These are phyloP conservation scores for Trifolium pratense DNA, from an alignment of 306 rosid species.

Conservation along the genomic window DNA sequence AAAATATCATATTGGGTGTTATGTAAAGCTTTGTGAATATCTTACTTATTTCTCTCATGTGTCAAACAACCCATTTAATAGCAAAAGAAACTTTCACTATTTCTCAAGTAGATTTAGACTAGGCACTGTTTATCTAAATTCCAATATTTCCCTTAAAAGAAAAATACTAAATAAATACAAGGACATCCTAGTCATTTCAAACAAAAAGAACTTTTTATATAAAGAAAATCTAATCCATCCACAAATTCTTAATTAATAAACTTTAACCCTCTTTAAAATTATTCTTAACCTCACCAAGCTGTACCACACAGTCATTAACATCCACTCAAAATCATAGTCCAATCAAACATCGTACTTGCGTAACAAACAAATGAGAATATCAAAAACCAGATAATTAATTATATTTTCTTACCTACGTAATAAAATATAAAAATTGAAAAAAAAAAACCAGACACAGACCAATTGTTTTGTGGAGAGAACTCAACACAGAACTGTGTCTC, in stretches of 20 bases:
- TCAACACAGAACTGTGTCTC: slow-evolving; percentile 19
- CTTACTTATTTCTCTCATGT: no score
- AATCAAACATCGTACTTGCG: slow-evolving; percentile 29
- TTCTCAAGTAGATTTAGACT: no score
- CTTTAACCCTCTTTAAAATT: slow-evolving; percentile 15
- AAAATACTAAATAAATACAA: neutral
- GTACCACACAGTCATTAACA: slow-evolving; percentile 39
- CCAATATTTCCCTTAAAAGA: neutral
- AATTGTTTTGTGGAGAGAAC: slow-evolving; percentile 36
- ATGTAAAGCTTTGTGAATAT: no score
- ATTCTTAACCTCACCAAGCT: slow-evolving; percentile 28
- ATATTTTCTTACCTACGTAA: neutral
- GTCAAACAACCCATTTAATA: no score
- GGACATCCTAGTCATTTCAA: slow-evolving; percentile 51
- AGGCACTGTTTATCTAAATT: neutral
- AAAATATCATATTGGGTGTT: no score
- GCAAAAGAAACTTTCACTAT: no score
- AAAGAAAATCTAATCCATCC: slow-evolving; percentile 10
- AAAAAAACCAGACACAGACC: slow-evolving; percentile 3
- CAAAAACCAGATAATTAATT: neutral
- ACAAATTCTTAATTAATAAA: slow-evolving; percentile 33
- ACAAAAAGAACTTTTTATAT: neutral
- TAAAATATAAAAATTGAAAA: neutral
- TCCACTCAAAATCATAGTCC: slow-evolving; percentile 36
- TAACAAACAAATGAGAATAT: slow-evolving; percentile 21